Evolutionary conservation across 2,329 filamentous ascomycete species (phyloP).

Genomic region (Aspergillus tamarii): DNA sequence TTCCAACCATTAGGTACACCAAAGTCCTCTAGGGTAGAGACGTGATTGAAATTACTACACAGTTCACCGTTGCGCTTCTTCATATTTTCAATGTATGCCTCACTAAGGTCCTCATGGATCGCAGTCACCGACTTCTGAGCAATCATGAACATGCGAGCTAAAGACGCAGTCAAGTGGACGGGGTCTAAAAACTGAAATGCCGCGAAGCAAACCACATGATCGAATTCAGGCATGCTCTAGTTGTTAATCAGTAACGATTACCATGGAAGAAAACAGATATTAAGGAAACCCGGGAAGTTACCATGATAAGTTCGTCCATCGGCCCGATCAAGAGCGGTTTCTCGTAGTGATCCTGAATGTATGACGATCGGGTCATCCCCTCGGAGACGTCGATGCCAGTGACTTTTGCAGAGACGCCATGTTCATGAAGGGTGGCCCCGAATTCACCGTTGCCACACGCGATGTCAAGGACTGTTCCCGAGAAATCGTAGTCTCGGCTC

Average conservation of each 20-base stretch:
- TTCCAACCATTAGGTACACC: constrained; percentile 7
- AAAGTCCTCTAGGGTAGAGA: not conserved
- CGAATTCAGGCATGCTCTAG: constrained; percentile 5
- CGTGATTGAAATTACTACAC: constrained; percentile 3
- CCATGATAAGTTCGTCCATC: constrained; percentile 15
- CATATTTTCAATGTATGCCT: constrained; percentile 6
- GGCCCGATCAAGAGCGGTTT: constrained; percentile 6
- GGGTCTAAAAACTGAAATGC: constrained; percentile 12
- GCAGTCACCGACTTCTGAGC: constrained; percentile 14
- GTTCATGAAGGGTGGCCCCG: not conserved
- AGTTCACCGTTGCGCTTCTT: constrained; percentile 1
- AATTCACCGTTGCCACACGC: constrained; percentile 7
- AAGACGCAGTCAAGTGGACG: constrained; percentile 8
- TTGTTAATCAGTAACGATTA: not conserved
- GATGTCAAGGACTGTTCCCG: constrained; percentile 8
- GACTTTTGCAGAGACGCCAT: not conserved
- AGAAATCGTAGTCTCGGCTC: not conserved
- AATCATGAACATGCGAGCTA: constrained; percentile 17
- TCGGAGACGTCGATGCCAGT: constrained; percentile 4
- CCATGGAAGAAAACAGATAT: too few species aligned
- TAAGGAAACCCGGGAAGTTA: not conserved
- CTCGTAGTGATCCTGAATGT: constrained; percentile 6
- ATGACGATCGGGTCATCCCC: not conserved
- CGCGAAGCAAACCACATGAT: constrained; percentile 13
- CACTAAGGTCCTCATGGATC: constrained; percentile 6